Evolutionary conservation across 2,329 filamentous ascomycete genomes (phyloP).

Genomic region (Spiromastix sp.): DNA sequence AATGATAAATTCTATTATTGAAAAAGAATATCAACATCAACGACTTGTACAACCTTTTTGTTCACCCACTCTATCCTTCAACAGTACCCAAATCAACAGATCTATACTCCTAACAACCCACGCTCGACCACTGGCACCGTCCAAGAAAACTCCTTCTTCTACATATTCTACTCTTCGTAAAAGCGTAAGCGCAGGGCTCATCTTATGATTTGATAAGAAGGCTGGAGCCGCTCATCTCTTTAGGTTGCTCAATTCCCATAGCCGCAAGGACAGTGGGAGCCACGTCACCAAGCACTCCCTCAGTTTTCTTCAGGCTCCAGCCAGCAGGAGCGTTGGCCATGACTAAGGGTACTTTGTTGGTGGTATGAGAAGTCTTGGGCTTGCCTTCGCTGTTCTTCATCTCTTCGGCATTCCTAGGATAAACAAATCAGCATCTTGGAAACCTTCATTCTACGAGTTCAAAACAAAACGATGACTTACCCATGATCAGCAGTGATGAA

Average conservation of each 20-base stretch:
- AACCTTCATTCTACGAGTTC: too few species aligned
- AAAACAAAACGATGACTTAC: too few species aligned
- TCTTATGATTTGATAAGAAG: conserved; percentile 64
- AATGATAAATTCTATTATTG: too few species aligned
- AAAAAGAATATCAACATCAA: neutral
- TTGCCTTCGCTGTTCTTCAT: conserved; percentile 95
- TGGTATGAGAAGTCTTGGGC: conserved; percentile 96
- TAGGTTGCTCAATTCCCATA: conserved; percentile 84
- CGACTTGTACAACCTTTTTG: neutral
- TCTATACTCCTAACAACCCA: neutral
- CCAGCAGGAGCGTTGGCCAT: conserved; percentile 93
- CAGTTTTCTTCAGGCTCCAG: conserved; percentile 73
- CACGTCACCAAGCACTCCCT: conserved; percentile 91
- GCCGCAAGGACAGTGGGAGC: conserved; percentile 83
- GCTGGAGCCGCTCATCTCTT: conserved; percentile 83
- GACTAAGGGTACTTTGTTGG: conserved; percentile 94
- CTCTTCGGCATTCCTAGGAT: conserved; percentile 75
- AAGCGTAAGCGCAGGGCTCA: too few species aligned
- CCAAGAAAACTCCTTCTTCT: neutral
- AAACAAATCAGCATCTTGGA: too few species aligned
- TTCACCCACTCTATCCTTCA: neutral
- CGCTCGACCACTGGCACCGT: neutral
- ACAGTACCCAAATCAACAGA: neutral
- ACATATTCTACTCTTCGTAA: too few species aligned
- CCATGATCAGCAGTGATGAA: conserved; percentile 97